Evolutionary conservation across 1,284 basidiomycete species (phyloP).

Genomic region (Puccinia novopanici): DNA sequence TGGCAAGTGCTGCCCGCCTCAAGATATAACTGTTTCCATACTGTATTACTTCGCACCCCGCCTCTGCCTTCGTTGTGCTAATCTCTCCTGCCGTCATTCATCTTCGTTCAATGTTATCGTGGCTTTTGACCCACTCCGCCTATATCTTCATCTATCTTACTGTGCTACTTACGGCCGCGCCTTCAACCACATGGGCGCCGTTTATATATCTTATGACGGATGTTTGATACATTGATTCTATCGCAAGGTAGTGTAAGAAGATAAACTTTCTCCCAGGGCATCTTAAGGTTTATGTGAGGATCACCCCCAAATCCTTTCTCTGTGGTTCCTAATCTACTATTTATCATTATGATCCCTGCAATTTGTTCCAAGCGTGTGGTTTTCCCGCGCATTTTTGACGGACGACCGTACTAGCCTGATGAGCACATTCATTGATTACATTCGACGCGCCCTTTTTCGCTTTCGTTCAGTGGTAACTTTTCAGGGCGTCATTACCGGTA

Average conservation of each 20-base stretch:
- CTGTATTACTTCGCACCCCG: constrained; percentile 23
- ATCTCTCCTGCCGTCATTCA: background rate
- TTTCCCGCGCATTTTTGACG: background rate
- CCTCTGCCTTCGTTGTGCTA: constrained; percentile 24
- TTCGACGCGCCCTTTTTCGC: too few relatives aligned
- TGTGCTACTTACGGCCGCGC: background rate
- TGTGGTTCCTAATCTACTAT: background rate
- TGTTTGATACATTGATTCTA: constrained; percentile 30
- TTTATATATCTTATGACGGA: background rate
- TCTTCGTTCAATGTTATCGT: constrained; percentile 20
- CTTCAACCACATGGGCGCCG: background rate
- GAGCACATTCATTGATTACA: background rate
- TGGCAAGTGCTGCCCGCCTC: constrained; percentile 22
- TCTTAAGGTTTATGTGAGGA: background rate
- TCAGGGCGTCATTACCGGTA: too few relatives aligned
- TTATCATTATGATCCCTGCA: background rate
- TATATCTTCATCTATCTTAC: background rate
- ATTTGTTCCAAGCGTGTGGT: background rate
- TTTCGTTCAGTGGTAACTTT: too few relatives aligned
- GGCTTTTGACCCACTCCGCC: background rate
- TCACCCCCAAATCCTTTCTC: background rate
- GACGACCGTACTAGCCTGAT: background rate
- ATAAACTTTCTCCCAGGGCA: background rate
- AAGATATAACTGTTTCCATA: constrained; percentile 26
- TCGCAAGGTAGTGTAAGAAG: constrained; percentile 12